These are phyloP conservation scores for Sphaceloma murrayae DNA, from an alignment of 2,329 filamentous ascomycete genomes.

Conservation along the genomic window DNA sequence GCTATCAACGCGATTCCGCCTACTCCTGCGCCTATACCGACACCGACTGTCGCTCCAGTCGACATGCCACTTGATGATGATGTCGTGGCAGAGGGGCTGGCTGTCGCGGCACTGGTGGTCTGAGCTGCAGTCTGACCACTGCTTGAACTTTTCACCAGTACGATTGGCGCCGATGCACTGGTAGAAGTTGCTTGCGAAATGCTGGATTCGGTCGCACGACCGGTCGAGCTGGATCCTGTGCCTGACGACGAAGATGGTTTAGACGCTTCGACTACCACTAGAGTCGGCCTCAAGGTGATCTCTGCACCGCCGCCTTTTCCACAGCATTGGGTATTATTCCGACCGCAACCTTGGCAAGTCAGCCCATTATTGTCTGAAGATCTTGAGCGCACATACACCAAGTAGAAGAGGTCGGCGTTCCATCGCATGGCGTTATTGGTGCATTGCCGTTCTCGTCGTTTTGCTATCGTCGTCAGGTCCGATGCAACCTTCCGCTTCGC, in stretches of 20 bases:
- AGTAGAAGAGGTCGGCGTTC: slow-evolving; percentile 7
- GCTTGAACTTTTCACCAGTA: background rate
- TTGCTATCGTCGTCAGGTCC: background rate
- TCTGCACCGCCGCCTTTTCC: slow-evolving; percentile 4
- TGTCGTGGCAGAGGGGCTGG: background rate
- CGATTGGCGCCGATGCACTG: too few species aligned
- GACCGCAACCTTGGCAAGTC: slow-evolving; percentile 3
- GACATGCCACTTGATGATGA: background rate
- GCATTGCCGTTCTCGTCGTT: slow-evolving; percentile 15
- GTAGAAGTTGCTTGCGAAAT: too few species aligned
- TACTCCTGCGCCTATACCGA: slow-evolving; percentile 10
- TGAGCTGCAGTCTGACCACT: background rate
- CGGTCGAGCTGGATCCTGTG: background rate
- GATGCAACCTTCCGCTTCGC: background rate
- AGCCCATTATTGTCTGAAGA: background rate
- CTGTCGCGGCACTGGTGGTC: too few species aligned
- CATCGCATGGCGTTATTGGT: slow-evolving; percentile 12
- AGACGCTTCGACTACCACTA: background rate
- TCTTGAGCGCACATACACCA: slow-evolving; percentile 10
- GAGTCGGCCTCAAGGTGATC: background rate
- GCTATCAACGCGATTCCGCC: background rate
- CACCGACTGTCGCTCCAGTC: slow-evolving; percentile 8
- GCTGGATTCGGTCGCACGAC: too few species aligned
- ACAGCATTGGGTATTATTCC: slow-evolving; percentile 9
- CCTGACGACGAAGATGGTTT: background rate